Base-by-base conservation (phyloP, 805 yeast species). In the Lachancea lanzarotensis region DNA sequence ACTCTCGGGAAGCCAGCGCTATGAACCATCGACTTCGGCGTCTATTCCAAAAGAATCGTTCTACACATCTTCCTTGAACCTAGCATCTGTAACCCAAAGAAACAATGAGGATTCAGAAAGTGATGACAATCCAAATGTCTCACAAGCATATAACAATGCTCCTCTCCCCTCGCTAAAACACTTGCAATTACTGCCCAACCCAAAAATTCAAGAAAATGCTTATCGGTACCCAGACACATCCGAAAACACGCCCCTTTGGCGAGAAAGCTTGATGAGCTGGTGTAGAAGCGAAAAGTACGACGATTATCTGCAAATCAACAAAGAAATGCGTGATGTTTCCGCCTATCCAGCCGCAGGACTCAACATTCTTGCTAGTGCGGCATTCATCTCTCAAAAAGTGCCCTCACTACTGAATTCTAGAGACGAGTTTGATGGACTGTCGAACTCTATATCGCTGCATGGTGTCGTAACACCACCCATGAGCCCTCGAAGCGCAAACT, bases 211-310 rank as follows among this genome's bases (percentile, higher is more conserved):
- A 46, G 62, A 62, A 45, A 52, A 55, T 38, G 59, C 68, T 10
- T 50, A 49, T 35, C 44, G 52, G 17, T 65, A 62, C 45, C 68
- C 69, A 10, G 69, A 65, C 40, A 65, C 69, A 2, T 59, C 67
- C 13, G 58, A 55, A 31, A 46, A 38, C 7, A 65, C 67, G 0
- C 55, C 63, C 16, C 32, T 51, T 18, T 63, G 68, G 68, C 60
- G 55, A 39, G 55, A 59, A 27, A 62, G 56, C 38, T 41, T 65
- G 34, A 41, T 59, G 18, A 48, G 45, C 30, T 65, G 68, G 68
- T 65, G 69, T 44, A 63, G 55, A 45, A 59, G 56, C 38, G 57
- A 59, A 25, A 57, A 57, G 15, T 57, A 59, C 49, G 55, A 59
- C 16, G 62, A 60, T 35, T 65, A 62, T 46, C 42, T 55, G 11